Percentiles rank a stretch among this genome's conserved stretches.
Conservation (phyloP, 2,329 filamentous ascomycete species). For the Phyllosticta capitalensis region DNA sequence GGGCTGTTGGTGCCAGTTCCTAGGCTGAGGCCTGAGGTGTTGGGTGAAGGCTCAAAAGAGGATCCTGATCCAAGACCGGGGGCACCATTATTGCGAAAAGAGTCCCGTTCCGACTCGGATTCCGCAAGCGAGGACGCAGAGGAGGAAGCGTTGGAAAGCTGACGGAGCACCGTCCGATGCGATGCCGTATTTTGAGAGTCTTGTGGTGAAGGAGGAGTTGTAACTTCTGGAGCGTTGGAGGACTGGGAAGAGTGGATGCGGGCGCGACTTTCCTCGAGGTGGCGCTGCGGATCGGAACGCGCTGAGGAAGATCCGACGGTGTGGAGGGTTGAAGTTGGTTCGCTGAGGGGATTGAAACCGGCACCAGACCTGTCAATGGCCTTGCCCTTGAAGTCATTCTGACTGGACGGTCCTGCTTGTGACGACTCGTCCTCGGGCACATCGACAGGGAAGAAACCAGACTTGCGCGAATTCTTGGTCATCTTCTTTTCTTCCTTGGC, state of each 20-base stretch:
- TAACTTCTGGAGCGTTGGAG: conserved; percentile 14
- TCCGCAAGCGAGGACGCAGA: conserved; percentile 61
- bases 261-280: conserved; percentile 36
- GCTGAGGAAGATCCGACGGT: conserved; percentile 15
- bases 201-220: conserved; percentile 35
- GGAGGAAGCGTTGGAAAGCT: conserved; percentile 82
- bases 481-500: conserved; percentile 55
- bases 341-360: conserved; percentile 33
- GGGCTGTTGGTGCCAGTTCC: conserved; percentile 29
- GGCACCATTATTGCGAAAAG: conserved; percentile 14
- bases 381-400: conserved; percentile 44
- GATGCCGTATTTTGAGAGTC: conserved; percentile 23
- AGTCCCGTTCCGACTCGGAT: conserved; percentile 25
- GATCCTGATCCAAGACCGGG: conserved; percentile 29
- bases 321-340: conserved; percentile 35
- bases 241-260: conserved; percentile 21
- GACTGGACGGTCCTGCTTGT: conserved; percentile 36
- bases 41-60: conserved; percentile 41
- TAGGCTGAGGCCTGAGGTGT: conserved; percentile 40
- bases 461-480: conserved; percentile 58
- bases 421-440: conserved; percentile 26
- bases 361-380: conserved; percentile 34
- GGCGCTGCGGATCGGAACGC: conserved; percentile 32
- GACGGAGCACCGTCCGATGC: conserved; percentile 61
- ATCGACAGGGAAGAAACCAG: conserved; percentile 33